Base-by-base conservation (phyloP, 2,329 filamentous ascomycete species). In the Beauveria asiatica region DNA sequence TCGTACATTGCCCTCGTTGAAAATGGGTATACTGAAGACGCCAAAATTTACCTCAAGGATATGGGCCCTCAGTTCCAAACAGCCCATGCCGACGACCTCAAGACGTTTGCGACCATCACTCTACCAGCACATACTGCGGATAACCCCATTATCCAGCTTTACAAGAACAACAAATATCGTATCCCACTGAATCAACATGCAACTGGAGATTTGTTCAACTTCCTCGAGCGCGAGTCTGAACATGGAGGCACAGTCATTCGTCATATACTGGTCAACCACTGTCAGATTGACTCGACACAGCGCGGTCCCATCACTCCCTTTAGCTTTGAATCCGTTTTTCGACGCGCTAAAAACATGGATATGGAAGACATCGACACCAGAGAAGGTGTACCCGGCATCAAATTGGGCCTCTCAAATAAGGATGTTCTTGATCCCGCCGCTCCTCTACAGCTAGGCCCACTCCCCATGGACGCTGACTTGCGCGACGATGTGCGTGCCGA, bases 131-230 rank as follows among this genome's bases (percentile, higher is more conserved):
- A 99, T 69, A 78, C 94, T 9, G 78, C 84, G 44, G 86, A 90
- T 61, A 95, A 94, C 69, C 72, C 83, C 1, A 82, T 88, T n/a
- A 87, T 89, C 7, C 90, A 88, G 70, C 78, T 94, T 3, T 99
- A 97, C 72, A 83, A 84, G 45, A 83, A 86, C 60, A 93, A 92
- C 78, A 94, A 91, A 72, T 99, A 97, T 71, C 85, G 91, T 13
- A 81, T 99, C 41, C 91, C 91, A 0, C 77, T 99, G n/a, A 97
- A 92, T 67, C 87, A 88, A 61, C 88, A 92, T 66, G 87, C 92
- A 0, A 92, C 89, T 61, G 87, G 86, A 61, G 89, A 89, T 62
- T 81, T 97, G 9, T 88, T 96, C 68, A 89, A 92, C 66, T 96
- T 93, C 67, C 78, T 99, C 0, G 92, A 97, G 72, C 85, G 86